Evolutionary conservation across 305 asterid species (phyloP).

Genomic region (Fraxinus latifolia): DNA sequence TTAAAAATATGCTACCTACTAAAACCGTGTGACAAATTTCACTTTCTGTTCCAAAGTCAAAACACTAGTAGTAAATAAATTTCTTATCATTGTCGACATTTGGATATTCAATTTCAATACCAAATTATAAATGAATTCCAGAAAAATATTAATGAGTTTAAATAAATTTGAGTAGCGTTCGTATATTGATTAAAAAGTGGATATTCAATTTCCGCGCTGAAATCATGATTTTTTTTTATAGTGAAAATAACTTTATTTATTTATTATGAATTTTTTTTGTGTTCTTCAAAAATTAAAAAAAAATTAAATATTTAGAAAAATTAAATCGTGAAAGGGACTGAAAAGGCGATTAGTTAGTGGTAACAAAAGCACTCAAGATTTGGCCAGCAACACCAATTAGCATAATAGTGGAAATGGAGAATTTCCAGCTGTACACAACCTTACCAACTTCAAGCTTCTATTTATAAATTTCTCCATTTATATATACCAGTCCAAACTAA

Average conservation of each 20-base stretch:
- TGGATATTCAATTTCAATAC: background rate
- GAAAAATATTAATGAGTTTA: background rate
- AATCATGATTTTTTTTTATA: background rate
- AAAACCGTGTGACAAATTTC: constrained; percentile 27
- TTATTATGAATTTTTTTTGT: background rate
- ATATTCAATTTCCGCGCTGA: background rate
- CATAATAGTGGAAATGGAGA: background rate
- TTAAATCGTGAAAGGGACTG: background rate
- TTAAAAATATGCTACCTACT: constrained; percentile 23
- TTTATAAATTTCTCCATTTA: background rate
- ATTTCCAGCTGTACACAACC: constrained; percentile 6
- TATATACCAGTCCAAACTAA: constrained; percentile 5
- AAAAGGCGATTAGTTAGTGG: background rate
- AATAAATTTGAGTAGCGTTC: background rate
- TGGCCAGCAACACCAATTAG: background rate
- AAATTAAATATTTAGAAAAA: background rate
- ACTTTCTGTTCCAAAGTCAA: background rate
- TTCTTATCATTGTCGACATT: background rate
- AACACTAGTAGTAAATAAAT: background rate
- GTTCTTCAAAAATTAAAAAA: background rate
- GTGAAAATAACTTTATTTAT: background rate
- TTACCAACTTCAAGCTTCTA: constrained; percentile 20
- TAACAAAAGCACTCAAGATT: background rate
- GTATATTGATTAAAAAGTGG: background rate
- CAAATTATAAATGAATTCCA: background rate